These are phyloP conservation scores for Singerocomus inundabilis DNA, from an alignment of 1,284 basidiomycete genomes.

Conservation along the genomic window DNA sequence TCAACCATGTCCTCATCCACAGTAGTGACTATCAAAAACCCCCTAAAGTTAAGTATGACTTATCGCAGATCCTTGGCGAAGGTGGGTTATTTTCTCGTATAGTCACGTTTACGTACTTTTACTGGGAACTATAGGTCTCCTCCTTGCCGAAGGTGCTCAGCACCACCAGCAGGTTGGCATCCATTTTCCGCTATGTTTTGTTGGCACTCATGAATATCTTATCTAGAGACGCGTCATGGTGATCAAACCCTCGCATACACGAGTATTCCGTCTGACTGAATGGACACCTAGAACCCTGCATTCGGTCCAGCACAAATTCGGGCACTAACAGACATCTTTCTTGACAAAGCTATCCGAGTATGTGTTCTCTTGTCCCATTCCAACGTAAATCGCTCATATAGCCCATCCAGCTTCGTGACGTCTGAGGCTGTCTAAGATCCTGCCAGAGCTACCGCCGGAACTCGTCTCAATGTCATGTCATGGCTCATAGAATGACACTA, in stretches of 20 bases:
- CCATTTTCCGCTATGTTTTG: not conserved
- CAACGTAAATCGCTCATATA: not conserved
- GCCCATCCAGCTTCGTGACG: conserved; percentile 42
- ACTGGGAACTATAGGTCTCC: conserved; percentile 8
- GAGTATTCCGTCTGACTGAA: not conserved
- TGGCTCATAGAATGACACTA: conserved; percentile 59
- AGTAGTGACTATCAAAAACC: not conserved
- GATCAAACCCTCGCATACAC: not conserved
- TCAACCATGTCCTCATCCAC: not conserved
- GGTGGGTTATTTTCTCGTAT: not conserved
- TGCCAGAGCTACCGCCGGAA: conserved; percentile 10
- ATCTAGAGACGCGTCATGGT: conserved; percentile 29
- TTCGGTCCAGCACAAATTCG: conserved; percentile 56
- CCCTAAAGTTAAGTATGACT: not conserved
- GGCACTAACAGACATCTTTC: conserved; percentile 53
- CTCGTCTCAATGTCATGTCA: conserved; percentile 46
- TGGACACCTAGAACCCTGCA: conserved; percentile 49
- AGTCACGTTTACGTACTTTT: not conserved
- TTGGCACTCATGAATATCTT: not conserved
- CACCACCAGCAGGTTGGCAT: conserved; percentile 28
- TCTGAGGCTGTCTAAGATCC: conserved; percentile 28
- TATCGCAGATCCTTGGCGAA: not conserved
- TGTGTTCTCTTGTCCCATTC: not conserved
- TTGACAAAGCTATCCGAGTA: conserved; percentile 52
- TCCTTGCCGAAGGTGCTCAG: conserved; percentile 24